These are phyloP conservation scores for Seiridium cupressi DNA, from an alignment of 2,329 filamentous ascomycete species.

Conservation along the genomic window DNA sequence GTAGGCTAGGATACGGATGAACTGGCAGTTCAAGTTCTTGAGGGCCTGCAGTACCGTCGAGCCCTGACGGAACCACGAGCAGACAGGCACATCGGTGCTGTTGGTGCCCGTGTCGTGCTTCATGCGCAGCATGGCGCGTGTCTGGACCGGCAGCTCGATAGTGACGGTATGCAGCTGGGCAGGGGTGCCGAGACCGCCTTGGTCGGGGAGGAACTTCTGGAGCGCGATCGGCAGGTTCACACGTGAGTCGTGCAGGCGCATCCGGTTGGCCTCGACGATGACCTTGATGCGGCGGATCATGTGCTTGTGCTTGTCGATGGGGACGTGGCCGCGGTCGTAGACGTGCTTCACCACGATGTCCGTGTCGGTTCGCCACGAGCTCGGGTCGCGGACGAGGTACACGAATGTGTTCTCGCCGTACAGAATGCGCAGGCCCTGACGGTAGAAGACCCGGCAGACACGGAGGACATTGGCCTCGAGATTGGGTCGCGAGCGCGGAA, in stretches of 20 bases:
- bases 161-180: slow-evolving; percentile 39
- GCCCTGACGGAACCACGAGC: slow-evolving; percentile 29
- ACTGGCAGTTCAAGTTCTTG: slow-evolving; percentile 30
- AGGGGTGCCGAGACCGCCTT: slow-evolving; percentile 10
- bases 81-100: slow-evolving; percentile 22
- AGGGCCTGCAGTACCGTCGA: slow-evolving; percentile 30
- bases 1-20: slow-evolving; percentile 33
- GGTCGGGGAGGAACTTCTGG: slow-evolving; percentile 28
- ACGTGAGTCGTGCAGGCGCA: slow-evolving; percentile 17
- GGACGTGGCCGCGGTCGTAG: slow-evolving; percentile 25
- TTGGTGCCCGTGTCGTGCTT: neutral
- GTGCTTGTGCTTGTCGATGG: slow-evolving; percentile 34
- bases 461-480: slow-evolving; percentile 36
- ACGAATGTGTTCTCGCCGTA: slow-evolving; percentile 48
- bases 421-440: slow-evolving; percentile 38
- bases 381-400: slow-evolving; percentile 42
- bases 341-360: slow-evolving; percentile 20
- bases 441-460: slow-evolving; percentile 30
- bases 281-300: slow-evolving; percentile 41
- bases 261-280: slow-evolving; percentile 41
- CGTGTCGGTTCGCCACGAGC: slow-evolving; percentile 9
- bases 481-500: slow-evolving; percentile 19
- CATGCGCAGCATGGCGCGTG: slow-evolving; percentile 7
- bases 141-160: slow-evolving; percentile 37
- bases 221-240: slow-evolving; percentile 33